Evolutionary conservation across 371 early-diverging fungal genomes (phyloP).

Genomic region (Mortierella sp.): DNA sequence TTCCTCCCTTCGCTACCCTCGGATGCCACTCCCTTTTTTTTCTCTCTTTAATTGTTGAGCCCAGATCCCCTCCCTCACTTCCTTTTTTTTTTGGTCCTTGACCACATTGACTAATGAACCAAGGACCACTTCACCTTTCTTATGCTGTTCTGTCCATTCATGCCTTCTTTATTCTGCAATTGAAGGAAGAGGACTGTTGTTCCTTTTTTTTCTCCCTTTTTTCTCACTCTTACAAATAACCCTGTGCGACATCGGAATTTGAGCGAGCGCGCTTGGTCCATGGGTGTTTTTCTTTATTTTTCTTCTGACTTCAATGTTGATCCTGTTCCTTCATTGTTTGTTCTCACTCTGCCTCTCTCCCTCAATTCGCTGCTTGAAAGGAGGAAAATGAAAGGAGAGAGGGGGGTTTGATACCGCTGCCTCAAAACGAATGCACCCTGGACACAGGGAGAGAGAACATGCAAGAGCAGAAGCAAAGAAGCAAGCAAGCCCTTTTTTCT

Average conservation of each 20-base stretch:
- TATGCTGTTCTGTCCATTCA: slow-evolving; percentile 2
- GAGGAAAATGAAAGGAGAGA: not conserved
- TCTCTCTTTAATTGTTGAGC: slow-evolving; percentile 1
- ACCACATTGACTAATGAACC: slow-evolving; percentile 10
- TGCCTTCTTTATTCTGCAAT: not conserved
- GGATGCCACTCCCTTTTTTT: not conserved
- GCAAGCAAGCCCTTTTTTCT: not conserved
- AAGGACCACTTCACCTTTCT: not conserved
- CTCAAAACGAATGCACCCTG: not conserved
- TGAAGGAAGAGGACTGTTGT: not conserved
- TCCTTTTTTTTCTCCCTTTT: not conserved
- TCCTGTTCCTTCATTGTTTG: not conserved
- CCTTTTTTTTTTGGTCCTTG: not conserved
- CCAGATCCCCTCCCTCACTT: not conserved
- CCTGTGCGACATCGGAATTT: not conserved
- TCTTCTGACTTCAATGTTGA: not conserved
- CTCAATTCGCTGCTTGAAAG: not conserved
- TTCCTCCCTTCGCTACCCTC: not conserved
- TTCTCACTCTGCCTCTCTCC: not conserved
- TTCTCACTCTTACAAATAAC: too few relatives aligned
- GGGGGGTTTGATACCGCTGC: not conserved
- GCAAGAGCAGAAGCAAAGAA: too few relatives aligned
- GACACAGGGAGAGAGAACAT: not conserved
- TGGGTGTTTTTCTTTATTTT: not conserved
- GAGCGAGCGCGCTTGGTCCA: not conserved